A percentile compares a stretch with the other conserved stretches of the same genome.
Conservation (phyloP, 331 rosid species). For the Saraca asoca region DNA sequence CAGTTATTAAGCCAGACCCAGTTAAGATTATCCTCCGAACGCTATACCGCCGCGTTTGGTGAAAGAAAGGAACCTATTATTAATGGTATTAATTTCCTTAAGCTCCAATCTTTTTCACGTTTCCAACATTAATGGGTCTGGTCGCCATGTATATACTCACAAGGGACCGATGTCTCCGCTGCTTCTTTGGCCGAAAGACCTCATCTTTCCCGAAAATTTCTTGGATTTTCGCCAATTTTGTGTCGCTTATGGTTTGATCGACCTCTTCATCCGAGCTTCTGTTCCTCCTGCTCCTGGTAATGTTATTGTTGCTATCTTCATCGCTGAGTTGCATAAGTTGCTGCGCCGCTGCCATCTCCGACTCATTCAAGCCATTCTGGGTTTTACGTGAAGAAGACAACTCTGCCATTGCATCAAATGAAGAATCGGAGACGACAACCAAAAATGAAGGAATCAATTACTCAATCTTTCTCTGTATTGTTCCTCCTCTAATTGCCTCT, state of each 20-base stretch:
- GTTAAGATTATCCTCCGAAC: no score
- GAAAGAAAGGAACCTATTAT: no score
- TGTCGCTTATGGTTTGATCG: slow-evolving; percentile 28
- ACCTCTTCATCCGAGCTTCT: slow-evolving; percentile 31
- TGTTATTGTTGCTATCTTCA: slow-evolving; percentile 36
- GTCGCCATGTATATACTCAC: slow-evolving; percentile 53
- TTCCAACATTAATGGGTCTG: slow-evolving; percentile 17
- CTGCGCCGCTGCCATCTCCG: slow-evolving; percentile 54
- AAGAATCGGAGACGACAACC: background rate
- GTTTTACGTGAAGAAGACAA: background rate
- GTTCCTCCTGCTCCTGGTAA: slow-evolving; percentile 6
- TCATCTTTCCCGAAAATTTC: slow-evolving; percentile 59
- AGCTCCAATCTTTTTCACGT: background rate
- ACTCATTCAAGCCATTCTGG: slow-evolving; percentile 27
- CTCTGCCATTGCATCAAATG: slow-evolving; percentile 24
- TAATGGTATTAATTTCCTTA: background rate
- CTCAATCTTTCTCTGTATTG: background rate
- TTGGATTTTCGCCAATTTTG: slow-evolving; percentile 31
- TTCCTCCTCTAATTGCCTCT: background rate
- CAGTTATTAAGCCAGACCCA: no score
- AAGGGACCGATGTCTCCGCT: slow-evolving; percentile 51
- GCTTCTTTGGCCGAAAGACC: slow-evolving; percentile 42
- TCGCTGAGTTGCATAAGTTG: slow-evolving; percentile 67
- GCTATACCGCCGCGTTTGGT: no score
- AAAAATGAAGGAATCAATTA: background rate